Base-by-base conservation (phyloP, 2,329 filamentous ascomycete genomes). In the Fusarium nodosum region DNA sequence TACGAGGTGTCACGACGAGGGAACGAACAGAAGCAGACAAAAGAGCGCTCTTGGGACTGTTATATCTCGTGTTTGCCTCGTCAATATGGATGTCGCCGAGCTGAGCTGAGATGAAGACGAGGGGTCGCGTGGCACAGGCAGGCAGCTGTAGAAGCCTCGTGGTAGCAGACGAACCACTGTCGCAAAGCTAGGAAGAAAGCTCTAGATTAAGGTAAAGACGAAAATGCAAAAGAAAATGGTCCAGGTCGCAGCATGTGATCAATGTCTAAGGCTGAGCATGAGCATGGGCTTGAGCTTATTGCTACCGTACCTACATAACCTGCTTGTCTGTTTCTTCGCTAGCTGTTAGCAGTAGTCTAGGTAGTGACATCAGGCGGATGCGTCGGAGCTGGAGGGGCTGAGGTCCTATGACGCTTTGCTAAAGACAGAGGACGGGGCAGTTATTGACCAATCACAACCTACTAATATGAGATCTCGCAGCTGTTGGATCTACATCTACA, bases 291-390 rank as follows among this genome's bases (percentile, higher is more conserved):
- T 59, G 48, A 55, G 64, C 60, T 61, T 48, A 51, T 61, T 34
- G 24, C 12, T 42, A 38, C 34, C 34, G 26, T 60, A 52, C 48
- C 34, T 52, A 39, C 48, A 51, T 38, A 30, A 34, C 13, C 7
- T 51, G 33, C 41, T 44, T 55, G 47, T 31, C 62, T 65, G 31
- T 16, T 45, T 39, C 47, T 60, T 64, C 31, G 61, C 41, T 64
- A 62, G 61, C 50, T 69, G 64, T 57, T 58, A 45, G 24, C 36
- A 39, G 36, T 39, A 39, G 36, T 16, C 33, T 34, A 44, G n/a
- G n/a, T n/a, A n/a, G 63, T 74, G 71, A 70, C 71, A 74, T 75
- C 71, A 60, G 61, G 58, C 68, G 72, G 72, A 73, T 69, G 58
- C 46, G 31, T 66, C 71, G 72, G 72, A 57, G 62, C 31, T 50